These are phyloP conservation scores for Rhodotorula graminis DNA, from an alignment of 768 basidiomycete species.

Conservation along the genomic window DNA sequence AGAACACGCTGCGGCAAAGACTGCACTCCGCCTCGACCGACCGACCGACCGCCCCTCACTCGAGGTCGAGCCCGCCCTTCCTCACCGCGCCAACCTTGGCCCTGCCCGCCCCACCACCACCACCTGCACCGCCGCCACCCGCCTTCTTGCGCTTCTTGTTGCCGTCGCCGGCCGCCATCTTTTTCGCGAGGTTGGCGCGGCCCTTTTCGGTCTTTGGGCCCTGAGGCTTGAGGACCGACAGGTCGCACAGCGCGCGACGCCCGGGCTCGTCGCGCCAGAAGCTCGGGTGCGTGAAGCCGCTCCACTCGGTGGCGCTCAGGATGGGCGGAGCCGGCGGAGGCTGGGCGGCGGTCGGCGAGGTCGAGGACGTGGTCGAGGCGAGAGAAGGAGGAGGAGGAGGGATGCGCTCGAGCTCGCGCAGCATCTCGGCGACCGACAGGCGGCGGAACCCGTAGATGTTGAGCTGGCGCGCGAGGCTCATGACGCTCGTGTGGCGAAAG, in stretches of 20 bases:
- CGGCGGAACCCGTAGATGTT: conserved; percentile 23
- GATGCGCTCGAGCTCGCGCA: conserved; percentile 7
- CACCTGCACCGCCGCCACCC: too few relatives aligned
- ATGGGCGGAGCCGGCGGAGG: not conserved
- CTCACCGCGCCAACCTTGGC: not conserved
- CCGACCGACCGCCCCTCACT: not conserved
- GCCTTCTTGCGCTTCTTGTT: conserved; percentile 1
- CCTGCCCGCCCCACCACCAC: not conserved
- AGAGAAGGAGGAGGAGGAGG: too few relatives aligned
- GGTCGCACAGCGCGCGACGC: not conserved
- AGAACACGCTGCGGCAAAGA: too few relatives aligned
- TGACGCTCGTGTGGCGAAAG: conserved; percentile 19
- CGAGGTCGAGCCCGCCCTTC: not conserved
- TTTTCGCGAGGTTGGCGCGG: not conserved
- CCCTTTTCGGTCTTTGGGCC: conserved; percentile 15
- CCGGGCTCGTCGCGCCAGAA: conserved; percentile 12
- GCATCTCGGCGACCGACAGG: not conserved
- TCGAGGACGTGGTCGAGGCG: not conserved
- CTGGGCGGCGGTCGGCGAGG: not conserved
- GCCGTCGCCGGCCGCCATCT: not conserved
- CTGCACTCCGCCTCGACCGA: not conserved
- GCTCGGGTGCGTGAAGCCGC: conserved; percentile 16
- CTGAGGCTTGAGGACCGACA: not conserved
- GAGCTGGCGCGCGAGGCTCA: conserved; percentile 18
- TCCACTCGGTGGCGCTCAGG: conserved; percentile 7